Percentiles rank a stretch among this genome's conserved stretches.
These are phyloP conservation scores for Prunus campanulata DNA, from an alignment of 306 rosid species.

Conservation along the genomic window DNA sequence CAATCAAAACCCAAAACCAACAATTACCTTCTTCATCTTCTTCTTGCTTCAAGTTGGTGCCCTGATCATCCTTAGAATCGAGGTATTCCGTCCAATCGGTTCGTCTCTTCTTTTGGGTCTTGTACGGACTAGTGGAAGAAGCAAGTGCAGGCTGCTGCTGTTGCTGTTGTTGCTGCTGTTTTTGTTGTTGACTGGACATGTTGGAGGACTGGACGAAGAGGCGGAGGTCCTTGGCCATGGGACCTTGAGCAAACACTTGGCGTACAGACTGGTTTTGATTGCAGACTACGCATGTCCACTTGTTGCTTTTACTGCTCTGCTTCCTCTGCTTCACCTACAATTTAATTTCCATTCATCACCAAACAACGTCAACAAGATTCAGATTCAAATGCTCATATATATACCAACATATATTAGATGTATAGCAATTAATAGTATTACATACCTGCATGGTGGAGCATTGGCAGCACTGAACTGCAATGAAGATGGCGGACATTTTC, in stretches of 20 bases:
- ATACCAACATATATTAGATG: neutral
- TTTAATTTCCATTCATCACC: neutral
- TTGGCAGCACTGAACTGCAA: slow-evolving; percentile 78
- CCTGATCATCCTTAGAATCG: slow-evolving; percentile 27
- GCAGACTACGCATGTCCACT: slow-evolving; percentile 80
- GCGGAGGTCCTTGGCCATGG: slow-evolving; percentile 69
- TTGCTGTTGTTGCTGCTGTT: neutral
- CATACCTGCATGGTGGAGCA: slow-evolving; percentile 87
- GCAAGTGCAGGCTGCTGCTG: neutral
- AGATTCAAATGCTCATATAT: neutral
- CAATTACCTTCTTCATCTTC: neutral
- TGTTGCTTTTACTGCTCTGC: slow-evolving; percentile 67
- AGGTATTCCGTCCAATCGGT: slow-evolving; percentile 72
- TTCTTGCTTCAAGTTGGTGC: neutral
- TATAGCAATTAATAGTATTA: too few relatives aligned
- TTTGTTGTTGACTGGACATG: slow-evolving; percentile 52
- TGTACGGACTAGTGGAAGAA: neutral
- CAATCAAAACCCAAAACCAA: slow-evolving; percentile 11
- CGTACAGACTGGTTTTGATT: slow-evolving; percentile 71
- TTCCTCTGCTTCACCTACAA: slow-evolving; percentile 81
- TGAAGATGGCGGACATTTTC: slow-evolving; percentile 55
- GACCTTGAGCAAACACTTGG: slow-evolving; percentile 73
- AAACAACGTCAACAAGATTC: neutral
- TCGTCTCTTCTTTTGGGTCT: slow-evolving; percentile 20
- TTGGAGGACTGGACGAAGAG: slow-evolving; percentile 80